Percentiles rank a stretch among this genome's conserved stretches.
Conservation (phyloP, 2,329 filamentous ascomycete species). For the Sporothrix inflata region DNA sequence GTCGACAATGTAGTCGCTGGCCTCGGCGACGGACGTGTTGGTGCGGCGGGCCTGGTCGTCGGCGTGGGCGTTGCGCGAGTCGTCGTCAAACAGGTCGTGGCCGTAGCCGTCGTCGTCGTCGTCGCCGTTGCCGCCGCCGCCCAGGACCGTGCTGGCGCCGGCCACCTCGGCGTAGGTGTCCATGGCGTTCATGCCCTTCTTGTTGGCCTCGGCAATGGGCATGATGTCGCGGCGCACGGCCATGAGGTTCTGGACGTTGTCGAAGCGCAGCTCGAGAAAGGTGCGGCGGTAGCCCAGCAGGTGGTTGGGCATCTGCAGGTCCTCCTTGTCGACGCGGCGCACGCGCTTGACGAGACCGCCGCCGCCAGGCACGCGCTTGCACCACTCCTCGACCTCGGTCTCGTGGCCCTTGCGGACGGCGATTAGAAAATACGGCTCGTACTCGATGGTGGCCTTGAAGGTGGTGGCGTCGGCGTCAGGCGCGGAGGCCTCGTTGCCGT, state of each 20-base stretch:
- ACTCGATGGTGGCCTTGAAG: slow-evolving; percentile 96
- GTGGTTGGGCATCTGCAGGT: slow-evolving; percentile 93
- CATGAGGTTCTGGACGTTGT: slow-evolving; percentile 84
- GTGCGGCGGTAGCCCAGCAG: slow-evolving; percentile 86
- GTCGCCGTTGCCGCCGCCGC: slow-evolving; percentile 53
- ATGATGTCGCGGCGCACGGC: slow-evolving; percentile 81
- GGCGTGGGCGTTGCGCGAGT: slow-evolving; percentile 74
- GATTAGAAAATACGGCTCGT: slow-evolving; percentile 94
- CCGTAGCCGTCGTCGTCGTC: slow-evolving; percentile 58
- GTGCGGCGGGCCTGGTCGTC: slow-evolving; percentile 26
- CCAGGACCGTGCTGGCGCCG: slow-evolving; percentile 71
- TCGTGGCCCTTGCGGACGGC: slow-evolving; percentile 87
- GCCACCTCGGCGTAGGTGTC: slow-evolving; percentile 98
- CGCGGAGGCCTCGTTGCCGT: slow-evolving; percentile 76
- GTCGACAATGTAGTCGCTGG: slow-evolving; percentile 97
- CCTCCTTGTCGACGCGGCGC: slow-evolving; percentile 83
- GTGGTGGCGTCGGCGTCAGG: slow-evolving; percentile 83
- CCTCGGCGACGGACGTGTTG: slow-evolving; percentile 65
- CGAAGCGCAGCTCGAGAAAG: slow-evolving; percentile 84
- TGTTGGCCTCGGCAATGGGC: slow-evolving; percentile 94
- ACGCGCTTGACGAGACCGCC: slow-evolving; percentile 83
- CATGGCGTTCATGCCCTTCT: slow-evolving; percentile 94
- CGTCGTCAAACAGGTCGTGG: slow-evolving; percentile 84
- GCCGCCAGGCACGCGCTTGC: slow-evolving; percentile 71
- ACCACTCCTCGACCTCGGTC: slow-evolving; percentile 94